These are phyloP conservation scores for Huntiella omanensis DNA, from an alignment of 2,329 filamentous ascomycete genomes.

Conservation along the genomic window DNA sequence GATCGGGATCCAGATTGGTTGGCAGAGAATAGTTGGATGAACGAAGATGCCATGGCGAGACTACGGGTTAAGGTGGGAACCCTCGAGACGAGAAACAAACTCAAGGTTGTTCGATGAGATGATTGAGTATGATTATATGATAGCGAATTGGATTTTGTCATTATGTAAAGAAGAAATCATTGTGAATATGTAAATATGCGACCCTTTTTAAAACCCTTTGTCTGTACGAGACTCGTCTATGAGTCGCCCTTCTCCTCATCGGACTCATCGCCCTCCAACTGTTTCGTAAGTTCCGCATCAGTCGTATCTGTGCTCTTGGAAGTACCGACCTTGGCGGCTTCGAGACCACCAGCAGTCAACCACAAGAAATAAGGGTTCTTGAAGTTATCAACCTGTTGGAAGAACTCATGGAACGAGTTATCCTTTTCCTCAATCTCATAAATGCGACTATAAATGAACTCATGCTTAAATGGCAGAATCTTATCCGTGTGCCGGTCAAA, in stretches of 20 bases:
- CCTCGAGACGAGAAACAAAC: too few species aligned
- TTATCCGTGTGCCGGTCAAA: conserved; percentile 61
- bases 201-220: neutral
- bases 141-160: too few species aligned
- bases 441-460: conserved; percentile 80
- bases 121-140: too few species aligned
- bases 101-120: too few species aligned
- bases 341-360: conserved; percentile 49
- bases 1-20: too few species aligned
- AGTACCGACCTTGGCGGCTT: conserved; percentile 30
- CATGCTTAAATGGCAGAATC: conserved; percentile 77
- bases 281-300: conserved; percentile 25
- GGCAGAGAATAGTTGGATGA: too few species aligned
- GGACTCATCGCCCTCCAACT: conserved; percentile 34
- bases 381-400: conserved; percentile 63
- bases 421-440: conserved; percentile 78
- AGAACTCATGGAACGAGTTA: conserved; percentile 64
- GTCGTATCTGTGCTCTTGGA: conserved; percentile 17
- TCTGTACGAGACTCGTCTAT: conserved; percentile 12
- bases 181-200: neutral
- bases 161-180: neutral
- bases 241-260: conserved; percentile 28
- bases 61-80: too few species aligned
- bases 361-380: conserved; percentile 55
- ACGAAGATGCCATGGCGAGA: too few species aligned